These are phyloP conservation scores for Atkinsonella hypoxylon DNA, from an alignment of 2,329 filamentous ascomycete species.

Conservation along the genomic window DNA sequence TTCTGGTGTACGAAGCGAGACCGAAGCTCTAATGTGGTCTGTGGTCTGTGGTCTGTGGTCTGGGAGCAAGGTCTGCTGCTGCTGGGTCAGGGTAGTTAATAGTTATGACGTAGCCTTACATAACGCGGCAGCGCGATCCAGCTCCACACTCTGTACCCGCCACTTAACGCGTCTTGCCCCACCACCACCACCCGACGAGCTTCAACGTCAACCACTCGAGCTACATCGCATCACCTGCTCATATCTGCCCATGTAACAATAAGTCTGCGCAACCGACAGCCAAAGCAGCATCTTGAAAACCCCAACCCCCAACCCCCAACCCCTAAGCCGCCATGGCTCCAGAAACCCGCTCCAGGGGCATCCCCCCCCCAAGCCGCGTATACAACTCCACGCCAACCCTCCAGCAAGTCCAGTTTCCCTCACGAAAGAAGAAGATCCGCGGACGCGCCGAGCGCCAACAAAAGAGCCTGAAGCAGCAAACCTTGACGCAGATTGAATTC, in stretches of 20 bases:
- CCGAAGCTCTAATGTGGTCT: too few relatives aligned
- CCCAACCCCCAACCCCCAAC: too few relatives aligned
- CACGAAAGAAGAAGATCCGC: conserved; percentile 21
- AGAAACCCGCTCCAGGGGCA: conserved; percentile 25
- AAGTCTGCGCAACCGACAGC: too few relatives aligned
- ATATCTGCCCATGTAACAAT: neutral
- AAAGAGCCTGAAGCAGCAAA: conserved; percentile 25
- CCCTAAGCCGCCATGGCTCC: conserved; percentile 9
- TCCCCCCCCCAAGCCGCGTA: conserved; percentile 23
- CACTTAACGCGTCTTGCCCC: conserved; percentile 2
- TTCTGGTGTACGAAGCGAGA: too few relatives aligned
- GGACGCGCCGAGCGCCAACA: conserved; percentile 21
- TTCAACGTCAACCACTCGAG: neutral
- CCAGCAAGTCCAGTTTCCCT: conserved; percentile 27
- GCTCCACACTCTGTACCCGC: neutral
- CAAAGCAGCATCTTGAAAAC: too few relatives aligned
- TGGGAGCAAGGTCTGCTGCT: too few relatives aligned
- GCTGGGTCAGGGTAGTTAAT: too few relatives aligned
- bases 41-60: too few relatives aligned
- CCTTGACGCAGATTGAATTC: conserved; percentile 30
- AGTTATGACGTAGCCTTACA: neutral
- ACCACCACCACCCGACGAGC: neutral
- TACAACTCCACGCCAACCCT: conserved; percentile 26
- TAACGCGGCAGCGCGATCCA: neutral
- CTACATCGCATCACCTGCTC: neutral